phyloP scores from a whole-genome alignment of 1,284 basidiomycete species.

The Cystobasidium slooffiae region DNA sequence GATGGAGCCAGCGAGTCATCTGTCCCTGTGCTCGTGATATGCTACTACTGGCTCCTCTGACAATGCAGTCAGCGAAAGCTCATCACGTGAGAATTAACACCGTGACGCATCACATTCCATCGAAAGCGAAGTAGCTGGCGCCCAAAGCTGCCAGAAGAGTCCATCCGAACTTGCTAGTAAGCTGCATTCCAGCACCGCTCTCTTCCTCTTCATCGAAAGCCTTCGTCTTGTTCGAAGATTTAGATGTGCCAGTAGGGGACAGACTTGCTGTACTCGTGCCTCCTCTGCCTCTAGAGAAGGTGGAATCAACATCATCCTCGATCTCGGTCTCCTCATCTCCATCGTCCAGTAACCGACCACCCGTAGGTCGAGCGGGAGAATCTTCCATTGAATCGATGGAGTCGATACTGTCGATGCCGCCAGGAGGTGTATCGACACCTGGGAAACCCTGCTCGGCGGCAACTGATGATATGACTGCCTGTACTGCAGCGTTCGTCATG shows the following conservation, averaged over 20 bases:
- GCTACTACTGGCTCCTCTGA: no score
- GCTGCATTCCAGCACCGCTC: conserved; percentile 2
- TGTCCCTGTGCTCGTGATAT: no score
- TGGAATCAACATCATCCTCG: not conserved
- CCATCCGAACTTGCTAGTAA: conserved; percentile 25
- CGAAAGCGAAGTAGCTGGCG: conserved; percentile 21
- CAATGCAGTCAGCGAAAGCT: no score
- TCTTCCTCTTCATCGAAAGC: conserved; percentile 12
- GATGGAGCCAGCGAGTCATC: no score
- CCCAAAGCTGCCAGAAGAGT: not conserved
- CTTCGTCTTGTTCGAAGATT: not conserved
- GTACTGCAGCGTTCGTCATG: conserved; percentile 15
- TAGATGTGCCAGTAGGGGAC: not conserved
- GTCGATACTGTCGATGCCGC: not conserved
- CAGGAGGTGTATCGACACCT: not conserved
- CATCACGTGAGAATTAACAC: not conserved
- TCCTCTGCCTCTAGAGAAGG: not conserved
- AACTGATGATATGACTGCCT: conserved; percentile 22
- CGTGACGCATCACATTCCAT: not conserved
- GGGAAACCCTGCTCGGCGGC: conserved; percentile 7
- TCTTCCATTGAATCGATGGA: not conserved
- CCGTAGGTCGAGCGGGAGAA: not conserved
- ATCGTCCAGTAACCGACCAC: not conserved
- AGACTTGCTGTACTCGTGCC: not conserved
- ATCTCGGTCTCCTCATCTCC: not conserved